Evolutionary conservation across 1,284 basidiomycete species (phyloP).

Genomic region (Ceratorhiza oryzae-sativae): DNA sequence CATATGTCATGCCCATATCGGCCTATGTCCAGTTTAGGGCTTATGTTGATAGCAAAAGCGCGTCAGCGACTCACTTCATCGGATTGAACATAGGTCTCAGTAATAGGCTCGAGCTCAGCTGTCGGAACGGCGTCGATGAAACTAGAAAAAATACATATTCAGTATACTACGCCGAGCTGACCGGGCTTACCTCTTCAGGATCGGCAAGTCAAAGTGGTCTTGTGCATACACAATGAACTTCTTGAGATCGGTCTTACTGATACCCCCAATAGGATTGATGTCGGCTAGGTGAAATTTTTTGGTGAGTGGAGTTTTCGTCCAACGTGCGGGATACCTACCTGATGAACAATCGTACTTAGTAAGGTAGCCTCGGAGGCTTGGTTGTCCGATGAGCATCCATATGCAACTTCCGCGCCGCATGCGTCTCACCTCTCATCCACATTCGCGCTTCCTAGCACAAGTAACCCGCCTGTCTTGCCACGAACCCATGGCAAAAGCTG

Average conservation of each 20-base stretch:
- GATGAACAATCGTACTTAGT: constrained; percentile 98
- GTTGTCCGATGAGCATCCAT: constrained; percentile 15
- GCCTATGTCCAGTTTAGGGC: constrained; percentile 57
- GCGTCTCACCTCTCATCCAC: constrained; percentile 87
- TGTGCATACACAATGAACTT: constrained; percentile 90
- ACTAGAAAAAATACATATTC: constrained; percentile 53
- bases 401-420: constrained; percentile 20
- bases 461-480: constrained; percentile 82
- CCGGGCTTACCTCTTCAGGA: constrained; percentile 70
- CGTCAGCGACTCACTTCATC: constrained; percentile 72
- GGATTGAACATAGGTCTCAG: constrained; percentile 90
- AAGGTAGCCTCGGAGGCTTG: constrained; percentile 90
- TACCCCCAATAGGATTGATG: constrained; percentile 97
- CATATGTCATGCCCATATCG: constrained; percentile 99
- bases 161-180: constrained; percentile 4
- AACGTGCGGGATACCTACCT: constrained; percentile 54
- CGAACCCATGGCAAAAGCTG: constrained; percentile 95
- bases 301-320: neutral
- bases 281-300: constrained; percentile 68
- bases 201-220: constrained; percentile 80
- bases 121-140: constrained; percentile 94
- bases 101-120: constrained; percentile 96
- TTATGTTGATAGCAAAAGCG: constrained; percentile 2
- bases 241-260: constrained; percentile 97
- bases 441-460: constrained; percentile 96